Conservation (phyloP, 75 land plant species). For the Isoetes taiwanensis region DNA sequence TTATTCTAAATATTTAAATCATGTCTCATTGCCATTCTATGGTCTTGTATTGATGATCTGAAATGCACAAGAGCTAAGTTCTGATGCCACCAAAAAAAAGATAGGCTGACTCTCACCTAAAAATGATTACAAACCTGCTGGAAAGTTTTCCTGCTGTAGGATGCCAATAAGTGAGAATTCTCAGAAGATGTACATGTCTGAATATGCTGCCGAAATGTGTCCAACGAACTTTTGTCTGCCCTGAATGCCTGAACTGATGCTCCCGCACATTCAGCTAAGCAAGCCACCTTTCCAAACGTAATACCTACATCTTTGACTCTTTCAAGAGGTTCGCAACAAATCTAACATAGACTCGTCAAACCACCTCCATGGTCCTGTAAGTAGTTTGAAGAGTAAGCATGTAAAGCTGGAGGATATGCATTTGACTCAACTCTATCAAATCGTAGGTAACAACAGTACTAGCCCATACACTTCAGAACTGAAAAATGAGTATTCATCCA, state of each 20-base stretch:
- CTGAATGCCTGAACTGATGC: conserved; percentile 66
- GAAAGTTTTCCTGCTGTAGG: conserved; percentile 57
- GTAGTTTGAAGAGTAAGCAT: not conserved
- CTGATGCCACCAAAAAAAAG: not conserved
- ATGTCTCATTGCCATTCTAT: too few species aligned
- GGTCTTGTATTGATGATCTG: not conserved
- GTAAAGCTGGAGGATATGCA: not conserved
- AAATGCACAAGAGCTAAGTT: not conserved
- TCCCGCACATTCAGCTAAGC: conserved; percentile 66
- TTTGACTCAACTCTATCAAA: not conserved
- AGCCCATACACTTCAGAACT: not conserved
- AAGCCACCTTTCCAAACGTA: conserved; percentile 61
- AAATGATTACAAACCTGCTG: conserved; percentile 43
- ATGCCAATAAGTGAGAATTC: conserved; percentile 59
- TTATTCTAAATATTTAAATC: too few species aligned
- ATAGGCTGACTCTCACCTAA: not conserved
- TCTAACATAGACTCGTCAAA: conserved; percentile 93
- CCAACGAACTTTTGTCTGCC: conserved; percentile 35
- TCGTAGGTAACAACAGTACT: not conserved
- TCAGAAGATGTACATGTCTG: conserved; percentile 49
- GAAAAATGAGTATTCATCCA: not conserved
- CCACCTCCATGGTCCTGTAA: conserved; percentile 90
- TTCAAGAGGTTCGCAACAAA: conserved; percentile 74
- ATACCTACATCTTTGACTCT: conserved; percentile 62
- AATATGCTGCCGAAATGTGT: conserved; percentile 48